phyloP scores from a whole-genome alignment of 768 basidiomycete species.

The Kwoniella dendrophila region DNA sequence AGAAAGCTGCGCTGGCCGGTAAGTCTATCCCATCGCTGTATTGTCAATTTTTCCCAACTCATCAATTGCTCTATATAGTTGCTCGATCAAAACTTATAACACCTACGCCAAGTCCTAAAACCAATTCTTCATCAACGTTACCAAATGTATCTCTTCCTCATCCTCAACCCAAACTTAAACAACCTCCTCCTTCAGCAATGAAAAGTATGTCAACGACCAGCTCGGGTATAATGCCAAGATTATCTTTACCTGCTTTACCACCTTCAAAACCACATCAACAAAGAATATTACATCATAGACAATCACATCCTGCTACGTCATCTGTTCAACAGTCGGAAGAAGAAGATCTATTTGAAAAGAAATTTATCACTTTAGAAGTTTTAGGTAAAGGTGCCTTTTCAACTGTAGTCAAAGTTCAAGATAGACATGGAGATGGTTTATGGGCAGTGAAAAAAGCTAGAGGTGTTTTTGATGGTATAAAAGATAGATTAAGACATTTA shows the following conservation, averaged over 20 bases:
- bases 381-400: conserved; percentile 93
- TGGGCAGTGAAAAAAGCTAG: conserved; percentile 94
- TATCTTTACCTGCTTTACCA: conserved; percentile 45
- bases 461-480: conserved; percentile 77
- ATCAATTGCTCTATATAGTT: neutral
- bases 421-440: conserved; percentile 61
- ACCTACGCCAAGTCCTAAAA: conserved; percentile 26
- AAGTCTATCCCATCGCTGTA: conserved; percentile 10
- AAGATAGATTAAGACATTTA: conserved; percentile 76
- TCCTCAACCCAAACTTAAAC: neutral
- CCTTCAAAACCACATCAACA: conserved; percentile 35
- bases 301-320: conserved; percentile 37
- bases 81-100: conserved; percentile 23
- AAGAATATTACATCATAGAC: conserved; percentile 43
- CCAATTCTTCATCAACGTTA: conserved; percentile 1
- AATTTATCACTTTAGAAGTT: conserved; percentile 80
- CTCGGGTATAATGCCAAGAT: conserved; percentile 39
- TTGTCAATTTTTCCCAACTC: neutral
- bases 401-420: conserved; percentile 67
- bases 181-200: conserved; percentile 10
- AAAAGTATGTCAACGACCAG: conserved; percentile 11
- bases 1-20: conserved; percentile 28
- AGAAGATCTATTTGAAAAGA: conserved; percentile 66
- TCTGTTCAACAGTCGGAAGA: conserved; percentile 23
- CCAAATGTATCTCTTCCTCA: too few relatives aligned